Conservation (phyloP, 345 rosid genomes). For the Nasturtium officinale region DNA sequence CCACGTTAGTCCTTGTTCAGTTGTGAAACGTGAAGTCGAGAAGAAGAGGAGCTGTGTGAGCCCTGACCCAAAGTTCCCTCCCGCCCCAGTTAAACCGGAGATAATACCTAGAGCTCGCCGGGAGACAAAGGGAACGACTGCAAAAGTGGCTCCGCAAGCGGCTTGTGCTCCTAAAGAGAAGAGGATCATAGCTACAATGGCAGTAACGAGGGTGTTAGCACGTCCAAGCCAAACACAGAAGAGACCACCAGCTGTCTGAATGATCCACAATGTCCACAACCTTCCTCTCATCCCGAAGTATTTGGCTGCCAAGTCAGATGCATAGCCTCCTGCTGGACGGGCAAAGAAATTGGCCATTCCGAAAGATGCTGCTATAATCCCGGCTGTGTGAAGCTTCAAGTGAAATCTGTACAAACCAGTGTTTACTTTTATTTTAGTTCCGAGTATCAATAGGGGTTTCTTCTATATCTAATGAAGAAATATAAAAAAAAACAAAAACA, state of each 20-base stretch:
- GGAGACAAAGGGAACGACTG: constrained; percentile 59
- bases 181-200: constrained; percentile 52
- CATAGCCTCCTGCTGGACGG: constrained; percentile 55
- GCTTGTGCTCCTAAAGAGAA: constrained; percentile 65
- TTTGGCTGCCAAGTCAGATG: constrained; percentile 50
- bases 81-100: constrained; percentile 58
- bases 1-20: constrained; percentile 48
- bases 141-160: constrained; percentile 66
- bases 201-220: constrained; percentile 42
- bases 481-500: not conserved
- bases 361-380: constrained; percentile 57
- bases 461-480: not conserved
- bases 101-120: constrained; percentile 59
- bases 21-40: constrained; percentile 43
- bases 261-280: constrained; percentile 56
- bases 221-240: constrained; percentile 59
- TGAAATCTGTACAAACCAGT: constrained; percentile 35
- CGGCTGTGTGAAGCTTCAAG: constrained; percentile 56
- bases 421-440: not conserved
- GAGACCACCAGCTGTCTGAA: constrained; percentile 57
- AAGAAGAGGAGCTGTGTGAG: constrained; percentile 57
- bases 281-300: constrained; percentile 61
- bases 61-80: constrained; percentile 66
- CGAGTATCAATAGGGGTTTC: not conserved
- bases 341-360: constrained; percentile 64